Conservation (phyloP, 2,329 filamentous ascomycete species). For the Metarhizium brunneum region DNA sequence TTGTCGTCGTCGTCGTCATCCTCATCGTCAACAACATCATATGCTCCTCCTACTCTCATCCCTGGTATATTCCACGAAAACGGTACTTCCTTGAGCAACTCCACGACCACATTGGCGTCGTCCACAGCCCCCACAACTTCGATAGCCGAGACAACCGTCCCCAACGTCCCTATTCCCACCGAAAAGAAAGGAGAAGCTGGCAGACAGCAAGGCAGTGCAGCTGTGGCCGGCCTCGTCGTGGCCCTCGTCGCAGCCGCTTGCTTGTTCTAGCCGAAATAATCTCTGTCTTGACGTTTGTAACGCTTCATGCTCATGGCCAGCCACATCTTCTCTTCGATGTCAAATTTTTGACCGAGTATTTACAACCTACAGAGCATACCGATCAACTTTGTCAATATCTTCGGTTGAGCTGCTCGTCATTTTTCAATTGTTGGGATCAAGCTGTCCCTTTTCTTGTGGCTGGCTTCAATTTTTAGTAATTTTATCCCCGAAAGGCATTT, state of each 20-base stretch:
- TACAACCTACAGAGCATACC: background rate
- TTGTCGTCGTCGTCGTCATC: conserved; percentile 5
- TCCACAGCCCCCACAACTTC: conserved; percentile 10
- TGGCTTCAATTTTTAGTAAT: too few species aligned
- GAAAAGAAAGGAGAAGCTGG: conserved; percentile 35
- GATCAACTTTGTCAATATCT: background rate
- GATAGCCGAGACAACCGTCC: conserved; percentile 12
- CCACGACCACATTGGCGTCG: conserved; percentile 1
- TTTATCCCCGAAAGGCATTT: too few species aligned
- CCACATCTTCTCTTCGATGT: conserved; percentile 3
- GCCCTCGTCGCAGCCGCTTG: conserved; percentile 45
- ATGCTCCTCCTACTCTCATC: conserved; percentile 15
- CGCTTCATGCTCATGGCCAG: background rate
- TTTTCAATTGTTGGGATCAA: too few species aligned
- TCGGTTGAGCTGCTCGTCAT: too few species aligned
- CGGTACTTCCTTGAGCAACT: conserved; percentile 20
- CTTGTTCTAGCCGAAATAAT: conserved; percentile 27
- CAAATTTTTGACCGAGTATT: background rate
- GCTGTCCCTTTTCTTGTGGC: too few species aligned
- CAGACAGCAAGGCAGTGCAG: conserved; percentile 38
- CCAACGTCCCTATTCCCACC: conserved; percentile 23
- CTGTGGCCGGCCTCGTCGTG: conserved; percentile 44
- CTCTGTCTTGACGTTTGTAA: background rate
- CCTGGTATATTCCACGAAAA: conserved; percentile 47
- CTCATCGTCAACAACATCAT: conserved; percentile 9